Percentiles rank a stretch among this genome's conserved stretches.
Evolutionary conservation across 73 alveolate genomes (phyloP).

Genomic region (Symbiodinium pilosum): DNA sequence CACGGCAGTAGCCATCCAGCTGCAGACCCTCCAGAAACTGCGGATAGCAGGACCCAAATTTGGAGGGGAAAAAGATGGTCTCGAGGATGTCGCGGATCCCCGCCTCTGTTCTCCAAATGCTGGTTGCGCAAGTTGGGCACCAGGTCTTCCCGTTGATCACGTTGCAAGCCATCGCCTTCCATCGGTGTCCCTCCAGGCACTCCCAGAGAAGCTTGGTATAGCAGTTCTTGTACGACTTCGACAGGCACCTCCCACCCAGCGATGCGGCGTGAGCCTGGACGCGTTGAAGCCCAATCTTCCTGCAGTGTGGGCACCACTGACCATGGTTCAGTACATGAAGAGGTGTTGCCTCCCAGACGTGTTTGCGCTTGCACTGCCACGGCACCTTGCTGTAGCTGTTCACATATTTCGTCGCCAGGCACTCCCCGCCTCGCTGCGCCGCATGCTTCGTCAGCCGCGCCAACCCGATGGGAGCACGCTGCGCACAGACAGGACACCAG

Average conservation of each 20-base stretch:
- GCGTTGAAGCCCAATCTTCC: not conserved
- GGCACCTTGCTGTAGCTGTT: not conserved
- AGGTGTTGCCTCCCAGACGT: not conserved
- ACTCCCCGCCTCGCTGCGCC: not conserved
- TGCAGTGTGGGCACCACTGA: conserved; percentile 1
- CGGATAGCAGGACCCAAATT: not conserved
- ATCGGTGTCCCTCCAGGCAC: not conserved
- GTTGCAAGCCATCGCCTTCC: not conserved
- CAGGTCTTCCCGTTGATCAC: not conserved
- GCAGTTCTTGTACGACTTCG: not conserved
- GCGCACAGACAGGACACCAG: conserved; percentile 16
- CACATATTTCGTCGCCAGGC: not conserved
- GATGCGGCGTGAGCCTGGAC: not conserved
- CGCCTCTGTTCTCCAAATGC: not conserved
- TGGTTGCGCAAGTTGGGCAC: conserved; percentile 1
- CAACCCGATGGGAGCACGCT: not conserved
- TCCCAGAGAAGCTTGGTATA: not conserved
- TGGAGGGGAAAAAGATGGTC: not conserved
- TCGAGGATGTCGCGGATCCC: not conserved
- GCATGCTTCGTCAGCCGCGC: not conserved
- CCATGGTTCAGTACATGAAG: not conserved
- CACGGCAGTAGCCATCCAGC: conserved; percentile 7
- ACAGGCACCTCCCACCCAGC: conserved; percentile 12
- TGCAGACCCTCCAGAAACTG: not conserved
- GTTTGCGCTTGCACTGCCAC: not conserved